A percentile compares a stretch with the other conserved stretches of the same genome.
Conservation (phyloP, 805 yeast genomes). For the Candida ovalis region DNA sequence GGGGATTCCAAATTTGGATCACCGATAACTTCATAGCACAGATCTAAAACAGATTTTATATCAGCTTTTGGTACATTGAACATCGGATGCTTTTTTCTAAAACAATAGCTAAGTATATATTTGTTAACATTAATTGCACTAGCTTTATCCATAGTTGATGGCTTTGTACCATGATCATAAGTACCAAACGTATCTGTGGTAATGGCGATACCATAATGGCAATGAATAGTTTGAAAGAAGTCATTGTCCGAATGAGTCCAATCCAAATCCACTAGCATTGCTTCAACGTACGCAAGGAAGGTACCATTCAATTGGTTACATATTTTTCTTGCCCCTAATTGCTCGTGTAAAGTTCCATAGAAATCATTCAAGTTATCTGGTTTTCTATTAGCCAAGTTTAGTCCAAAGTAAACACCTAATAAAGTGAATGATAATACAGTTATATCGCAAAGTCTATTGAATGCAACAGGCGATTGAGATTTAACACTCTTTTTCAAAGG, state of each 20-base stretch:
- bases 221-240: slow-evolving; percentile 70
- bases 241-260: slow-evolving; percentile 55
- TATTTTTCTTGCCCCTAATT: slow-evolving; percentile 62
- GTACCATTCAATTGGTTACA: slow-evolving; percentile 65
- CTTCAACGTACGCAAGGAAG: slow-evolving; percentile 59
- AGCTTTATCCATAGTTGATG: slow-evolving; percentile 37
- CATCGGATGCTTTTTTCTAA: slow-evolving; percentile 55
- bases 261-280: slow-evolving; percentile 42
- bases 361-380: slow-evolving; percentile 38
- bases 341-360: slow-evolving; percentile 62
- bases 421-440: slow-evolving; percentile 37
- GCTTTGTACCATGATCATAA: slow-evolving; percentile 56
- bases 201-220: slow-evolving; percentile 69
- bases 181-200: slow-evolving; percentile 59
- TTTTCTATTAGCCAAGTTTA: slow-evolving; percentile 8
- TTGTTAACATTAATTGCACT: slow-evolving; percentile 32
- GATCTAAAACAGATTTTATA: slow-evolving; percentile 68
- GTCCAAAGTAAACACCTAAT: slow-evolving; percentile 36
- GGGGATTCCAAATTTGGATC: slow-evolving; percentile 49
- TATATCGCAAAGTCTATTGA: slow-evolving; percentile 42
- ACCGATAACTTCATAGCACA: slow-evolving; percentile 66
- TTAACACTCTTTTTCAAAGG: slow-evolving; percentile 39
- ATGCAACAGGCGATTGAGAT: slow-evolving; percentile 40
- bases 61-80: slow-evolving; percentile 62
- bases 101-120: slow-evolving; percentile 53